Conservation (phyloP, 2,329 filamentous ascomycete genomes). For the Lasiodiplodia sp. region DNA sequence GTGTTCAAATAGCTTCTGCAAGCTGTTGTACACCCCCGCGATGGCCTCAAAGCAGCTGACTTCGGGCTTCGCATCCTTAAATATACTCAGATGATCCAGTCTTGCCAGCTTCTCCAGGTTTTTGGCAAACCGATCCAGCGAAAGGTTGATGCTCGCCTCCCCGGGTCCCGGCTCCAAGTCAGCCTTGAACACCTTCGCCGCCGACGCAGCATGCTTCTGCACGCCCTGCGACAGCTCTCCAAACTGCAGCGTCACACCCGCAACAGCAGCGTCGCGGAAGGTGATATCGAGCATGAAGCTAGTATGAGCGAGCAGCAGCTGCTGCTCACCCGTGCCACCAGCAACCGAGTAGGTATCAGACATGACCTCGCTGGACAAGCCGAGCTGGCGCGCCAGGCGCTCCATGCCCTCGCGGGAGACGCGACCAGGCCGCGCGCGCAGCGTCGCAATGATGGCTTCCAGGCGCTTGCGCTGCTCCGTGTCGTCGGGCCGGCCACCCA, state of each 20-base stretch:
- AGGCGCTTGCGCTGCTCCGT: constrained; percentile 61
- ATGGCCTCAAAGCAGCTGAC: constrained; percentile 82
- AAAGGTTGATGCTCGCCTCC: constrained; percentile 73
- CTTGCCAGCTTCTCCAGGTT: constrained; percentile 75
- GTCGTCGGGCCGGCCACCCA: constrained; percentile 56
- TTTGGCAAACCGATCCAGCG: constrained; percentile 71
- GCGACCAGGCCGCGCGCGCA: constrained; percentile 71
- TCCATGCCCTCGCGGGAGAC: constrained; percentile 80
- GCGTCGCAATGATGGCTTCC: constrained; percentile 69
- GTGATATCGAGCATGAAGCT: constrained; percentile 44
- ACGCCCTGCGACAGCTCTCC: constrained; percentile 29
- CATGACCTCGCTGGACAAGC: constrained; percentile 58
- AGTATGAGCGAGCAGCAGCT: constrained; percentile 48
- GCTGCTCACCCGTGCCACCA: constrained; percentile 32
- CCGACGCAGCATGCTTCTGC: constrained; percentile 13
- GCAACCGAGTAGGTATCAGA: constrained; percentile 32
- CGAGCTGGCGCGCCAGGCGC: constrained; percentile 70
- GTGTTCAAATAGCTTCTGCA: constrained; percentile 74
- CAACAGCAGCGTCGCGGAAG: constrained; percentile 16
- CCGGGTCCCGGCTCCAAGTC: constrained; percentile 68
- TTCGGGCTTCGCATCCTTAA: constrained; percentile 51
- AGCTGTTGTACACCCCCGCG: constrained; percentile 73
- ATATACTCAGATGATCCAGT: constrained; percentile 72
- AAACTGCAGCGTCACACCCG: constrained; percentile 33
- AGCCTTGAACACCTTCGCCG: constrained; percentile 61